phyloP scores from a whole-genome alignment of 78 protist species.

The Dictyostelium firmibasis region DNA sequence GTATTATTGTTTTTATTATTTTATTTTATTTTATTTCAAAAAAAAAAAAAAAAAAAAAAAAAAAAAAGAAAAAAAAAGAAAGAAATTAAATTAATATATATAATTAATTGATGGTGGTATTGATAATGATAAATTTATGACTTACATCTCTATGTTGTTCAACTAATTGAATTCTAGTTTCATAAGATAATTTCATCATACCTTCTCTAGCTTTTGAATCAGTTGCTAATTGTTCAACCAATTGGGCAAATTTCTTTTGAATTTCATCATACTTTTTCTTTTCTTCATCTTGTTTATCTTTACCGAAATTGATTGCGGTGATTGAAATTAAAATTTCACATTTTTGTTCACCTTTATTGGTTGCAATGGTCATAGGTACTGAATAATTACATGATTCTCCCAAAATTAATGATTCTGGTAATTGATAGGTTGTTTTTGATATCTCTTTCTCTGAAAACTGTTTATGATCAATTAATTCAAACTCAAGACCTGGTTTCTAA shows the following conservation, averaged over 20 bases:
- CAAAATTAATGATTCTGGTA: conserved; percentile 21
- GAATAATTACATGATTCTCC: conserved; percentile 16
- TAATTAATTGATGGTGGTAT: too few species aligned
- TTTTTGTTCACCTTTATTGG: conserved; percentile 19
- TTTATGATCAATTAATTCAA: conserved; percentile 72
- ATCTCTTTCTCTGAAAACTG: conserved; percentile 57
- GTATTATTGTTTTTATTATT: too few species aligned
- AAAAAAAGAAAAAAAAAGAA: too few species aligned
- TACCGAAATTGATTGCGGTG: conserved; percentile 47
- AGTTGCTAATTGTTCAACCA: conserved; percentile 71
- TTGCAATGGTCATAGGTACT: conserved; percentile 10
- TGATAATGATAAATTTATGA: background rate
- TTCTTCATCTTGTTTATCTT: conserved; percentile 52
- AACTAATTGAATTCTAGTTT: conserved; percentile 6
- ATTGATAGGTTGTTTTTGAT: background rate
- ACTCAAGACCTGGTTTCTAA: conserved; percentile 62
- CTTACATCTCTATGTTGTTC: conserved; percentile 66
- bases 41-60: background rate
- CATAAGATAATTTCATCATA: conserved; percentile 16
- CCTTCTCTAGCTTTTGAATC: conserved; percentile 64
- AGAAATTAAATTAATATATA: too few species aligned
- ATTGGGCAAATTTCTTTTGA: conserved; percentile 50
- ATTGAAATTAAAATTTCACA: conserved; percentile 2
- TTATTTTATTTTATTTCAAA: background rate
- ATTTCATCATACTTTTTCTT: conserved; percentile 30